Conservation (phyloP, 331 rosid genomes). For the Rhamnella rubrinervis region DNA sequence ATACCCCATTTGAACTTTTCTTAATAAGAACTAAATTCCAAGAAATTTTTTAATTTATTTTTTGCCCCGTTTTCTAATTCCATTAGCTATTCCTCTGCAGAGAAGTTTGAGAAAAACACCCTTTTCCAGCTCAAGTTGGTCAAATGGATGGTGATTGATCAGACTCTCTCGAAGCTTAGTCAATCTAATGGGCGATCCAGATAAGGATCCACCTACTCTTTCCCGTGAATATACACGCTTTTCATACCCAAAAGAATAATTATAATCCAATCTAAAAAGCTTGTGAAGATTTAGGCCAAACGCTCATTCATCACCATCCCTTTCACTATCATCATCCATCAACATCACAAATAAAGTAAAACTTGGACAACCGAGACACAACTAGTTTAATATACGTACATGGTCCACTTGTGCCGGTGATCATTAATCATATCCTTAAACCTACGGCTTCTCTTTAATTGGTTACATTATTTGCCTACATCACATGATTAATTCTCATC, state of each 20-base stretch:
- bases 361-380: constrained; percentile 51
- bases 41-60: too few relatives aligned
- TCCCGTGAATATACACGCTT: constrained; percentile 22
- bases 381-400: constrained; percentile 28
- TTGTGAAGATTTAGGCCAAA: constrained; percentile 16
- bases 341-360: constrained; percentile 34
- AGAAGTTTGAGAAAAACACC: constrained; percentile 28
- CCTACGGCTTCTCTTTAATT: constrained; percentile 1
- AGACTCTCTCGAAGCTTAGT: constrained; percentile 32
- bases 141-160: constrained; percentile 54
- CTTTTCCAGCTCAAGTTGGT: constrained; percentile 40
- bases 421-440: constrained; percentile 48
- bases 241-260: background rate
- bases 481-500: background rate
- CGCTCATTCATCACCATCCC: constrained; percentile 11
- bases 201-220: constrained; percentile 23
- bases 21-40: too few relatives aligned
- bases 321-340: constrained; percentile 43
- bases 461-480: too few relatives aligned
- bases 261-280: background rate
- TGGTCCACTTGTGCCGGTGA: constrained; percentile 71
- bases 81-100: constrained; percentile 1
- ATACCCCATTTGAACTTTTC: too few relatives aligned
- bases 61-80: constrained; percentile 1
- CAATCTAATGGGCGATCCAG: constrained; percentile 37